Evolutionary conservation across 164 flowering plant species (phyloP), one percentile per base, ranked within the genome.

Genomic region (Magnolia kwangsiensis): DNA sequence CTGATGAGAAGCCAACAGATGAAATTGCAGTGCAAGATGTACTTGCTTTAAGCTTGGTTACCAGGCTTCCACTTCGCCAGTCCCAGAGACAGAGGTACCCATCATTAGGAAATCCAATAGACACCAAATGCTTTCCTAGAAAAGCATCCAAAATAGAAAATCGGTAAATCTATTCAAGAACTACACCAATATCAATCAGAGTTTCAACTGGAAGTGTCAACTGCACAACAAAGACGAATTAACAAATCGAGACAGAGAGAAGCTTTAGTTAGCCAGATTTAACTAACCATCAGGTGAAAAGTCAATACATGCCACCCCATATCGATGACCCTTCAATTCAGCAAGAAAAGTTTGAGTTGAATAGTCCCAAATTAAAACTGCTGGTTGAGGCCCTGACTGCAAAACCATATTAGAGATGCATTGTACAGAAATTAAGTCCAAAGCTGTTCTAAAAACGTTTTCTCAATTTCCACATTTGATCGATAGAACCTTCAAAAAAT

Each of bases 261-360:
- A 72, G 66, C 23, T 64, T 14, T 20, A 37, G 65, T 45, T 66
- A 73, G 50, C 49, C 50, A 64, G 63, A 63, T 49, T 45, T 55
- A 81, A 88, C 92, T 80, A 79, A 92, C 92, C 97, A 84, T 89
- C 87, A 27, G 89, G 90, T 64, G 94, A 89, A 79, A 92, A 90
- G 23, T 89, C 86, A 76, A 88, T 82, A 78, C 91, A 89, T 72
- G 85, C 77, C 80, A 90, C 87, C 83, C 97, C 93, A 84, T 85
- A 81, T 64, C 83, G 86, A 81, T 90, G 95, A 55, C 89, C 88
- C 84, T 89, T 89, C 72, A 92, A 78, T 75, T 89, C 97, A 61
- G 84, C 84, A 72, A 87, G 27, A 19, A 89, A 72, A 61, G 77
- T 79, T 79, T 75, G 78, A 75, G 76, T 81, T 23, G 74, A 70